A percentile compares a stretch with the other conserved stretches of the same genome.
Conservation (phyloP, 139 green algal species). For the Astrephomene gubernaculifera region DNA sequence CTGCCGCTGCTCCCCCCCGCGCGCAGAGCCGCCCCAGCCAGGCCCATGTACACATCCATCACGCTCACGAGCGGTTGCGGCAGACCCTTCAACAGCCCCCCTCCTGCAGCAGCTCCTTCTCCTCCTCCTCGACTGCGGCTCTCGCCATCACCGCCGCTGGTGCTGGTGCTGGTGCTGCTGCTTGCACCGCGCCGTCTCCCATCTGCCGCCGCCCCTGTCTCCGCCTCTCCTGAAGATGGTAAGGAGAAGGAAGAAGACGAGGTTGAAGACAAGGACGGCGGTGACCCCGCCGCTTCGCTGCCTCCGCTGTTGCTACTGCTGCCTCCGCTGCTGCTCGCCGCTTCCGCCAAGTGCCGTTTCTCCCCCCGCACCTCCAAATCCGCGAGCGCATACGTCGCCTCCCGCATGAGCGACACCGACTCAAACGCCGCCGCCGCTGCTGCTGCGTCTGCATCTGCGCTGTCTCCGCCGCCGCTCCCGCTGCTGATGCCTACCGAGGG, state of each 20-base stretch:
- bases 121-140: background rate
- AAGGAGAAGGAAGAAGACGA: too few relatives aligned
- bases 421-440: background rate
- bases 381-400: constrained; percentile 46
- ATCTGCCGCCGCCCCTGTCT: background rate
- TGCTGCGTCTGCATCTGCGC: background rate
- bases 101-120: background rate
- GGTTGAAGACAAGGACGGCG: too few relatives aligned
- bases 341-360: background rate
- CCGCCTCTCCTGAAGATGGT: too few relatives aligned
- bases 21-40: constrained; percentile 15
- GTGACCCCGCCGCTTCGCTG: background rate
- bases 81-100: constrained; percentile 6
- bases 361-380: constrained; percentile 42
- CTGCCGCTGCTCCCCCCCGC: background rate
- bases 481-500: too few relatives aligned
- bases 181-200: background rate
- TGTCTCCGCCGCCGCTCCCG: constrained; percentile 11
- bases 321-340: constrained; percentile 17
- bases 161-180: background rate
- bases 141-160: background rate
- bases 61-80: background rate
- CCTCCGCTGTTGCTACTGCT: too few relatives aligned
- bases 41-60: constrained; percentile 11
- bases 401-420: constrained; percentile 25